Evolutionary conservation across 106 monocot genomes (phyloP).

Genomic region (Dendrobium huoshanense): DNA sequence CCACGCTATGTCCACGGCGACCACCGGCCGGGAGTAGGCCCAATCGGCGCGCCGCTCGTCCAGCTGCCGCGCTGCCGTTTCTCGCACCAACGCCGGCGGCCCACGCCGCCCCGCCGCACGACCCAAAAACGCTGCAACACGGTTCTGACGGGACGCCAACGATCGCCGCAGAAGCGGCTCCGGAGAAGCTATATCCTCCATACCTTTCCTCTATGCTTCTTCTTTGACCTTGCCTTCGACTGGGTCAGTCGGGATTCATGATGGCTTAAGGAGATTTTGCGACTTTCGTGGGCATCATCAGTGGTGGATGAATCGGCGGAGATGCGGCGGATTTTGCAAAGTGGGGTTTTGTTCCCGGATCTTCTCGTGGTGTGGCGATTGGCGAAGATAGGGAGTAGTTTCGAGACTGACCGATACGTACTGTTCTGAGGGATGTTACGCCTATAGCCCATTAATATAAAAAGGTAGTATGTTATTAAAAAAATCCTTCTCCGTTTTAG

Average conservation of each 20-base stretch:
- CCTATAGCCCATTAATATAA: no score
- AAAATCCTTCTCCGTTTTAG: no score
- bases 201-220: background rate
- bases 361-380: no score
- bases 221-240: background rate
- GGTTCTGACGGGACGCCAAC: constrained; percentile 16
- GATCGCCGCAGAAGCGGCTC: constrained; percentile 33
- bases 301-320: background rate
- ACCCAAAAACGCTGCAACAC: constrained; percentile 37
- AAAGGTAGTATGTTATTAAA: no score
- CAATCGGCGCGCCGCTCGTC: constrained; percentile 78
- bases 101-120: constrained; percentile 50
- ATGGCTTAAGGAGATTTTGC: background rate
- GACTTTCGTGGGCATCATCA: background rate
- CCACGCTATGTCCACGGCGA: constrained; percentile 79
- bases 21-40: constrained; percentile 72
- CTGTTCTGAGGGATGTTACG: no score
- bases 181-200: constrained; percentile 16
- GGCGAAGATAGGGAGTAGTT: no score
- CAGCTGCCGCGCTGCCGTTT: constrained; percentile 72
- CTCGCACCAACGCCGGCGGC: constrained; percentile 48
- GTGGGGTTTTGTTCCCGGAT: background rate
- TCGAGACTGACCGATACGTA: no score
- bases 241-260: background rate
- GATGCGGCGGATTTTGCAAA: background rate